Evolutionary conservation across 164 flowering plant genomes (phyloP).

Genomic region (Chimonanthus praecox): DNA sequence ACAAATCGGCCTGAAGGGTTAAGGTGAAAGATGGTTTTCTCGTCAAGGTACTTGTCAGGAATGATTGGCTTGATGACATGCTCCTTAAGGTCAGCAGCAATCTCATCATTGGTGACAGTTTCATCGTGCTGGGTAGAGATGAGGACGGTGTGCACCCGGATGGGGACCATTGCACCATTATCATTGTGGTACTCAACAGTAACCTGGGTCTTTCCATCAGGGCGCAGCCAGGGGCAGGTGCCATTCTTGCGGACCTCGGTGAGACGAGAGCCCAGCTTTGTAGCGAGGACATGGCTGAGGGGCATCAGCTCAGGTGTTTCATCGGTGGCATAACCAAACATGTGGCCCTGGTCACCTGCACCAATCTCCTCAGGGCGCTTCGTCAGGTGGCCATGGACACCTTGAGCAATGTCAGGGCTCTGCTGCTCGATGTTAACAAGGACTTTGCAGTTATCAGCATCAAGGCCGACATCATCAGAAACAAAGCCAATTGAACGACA

Average conservation of each 20-base stretch:
- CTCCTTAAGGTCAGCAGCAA: conserved; percentile 59
- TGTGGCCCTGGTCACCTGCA: conserved; percentile 68
- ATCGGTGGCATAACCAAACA: conserved; percentile 72
- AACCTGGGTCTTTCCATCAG: conserved; percentile 71
- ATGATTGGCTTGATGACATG: conserved; percentile 63
- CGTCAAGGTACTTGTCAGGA: conserved; percentile 57
- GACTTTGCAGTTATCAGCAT: conserved; percentile 71
- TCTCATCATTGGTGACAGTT: conserved; percentile 61
- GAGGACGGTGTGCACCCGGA: conserved; percentile 63
- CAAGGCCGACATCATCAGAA: conserved; percentile 66
- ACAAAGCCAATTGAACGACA: conserved; percentile 54
- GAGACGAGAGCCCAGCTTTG: conserved; percentile 59
- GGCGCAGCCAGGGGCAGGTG: conserved; percentile 63
- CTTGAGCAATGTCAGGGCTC: conserved; percentile 75
- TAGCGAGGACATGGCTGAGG: conserved; percentile 55
- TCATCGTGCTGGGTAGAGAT: conserved; percentile 72
- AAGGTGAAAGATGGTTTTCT: conserved; percentile 65
- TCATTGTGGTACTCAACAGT: conserved; percentile 64
- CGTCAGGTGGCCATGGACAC: conserved; percentile 66
- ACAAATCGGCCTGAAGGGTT: conserved; percentile 69
- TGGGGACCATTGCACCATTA: conserved; percentile 61
- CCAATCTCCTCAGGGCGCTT: conserved; percentile 69
- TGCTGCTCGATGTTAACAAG: conserved; percentile 70
- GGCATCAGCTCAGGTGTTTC: conserved; percentile 74
- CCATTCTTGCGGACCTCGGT: conserved; percentile 66